phyloP scores from a whole-genome alignment of 1,139 yeast species.

The Hanseniaspora sp. region DNA sequence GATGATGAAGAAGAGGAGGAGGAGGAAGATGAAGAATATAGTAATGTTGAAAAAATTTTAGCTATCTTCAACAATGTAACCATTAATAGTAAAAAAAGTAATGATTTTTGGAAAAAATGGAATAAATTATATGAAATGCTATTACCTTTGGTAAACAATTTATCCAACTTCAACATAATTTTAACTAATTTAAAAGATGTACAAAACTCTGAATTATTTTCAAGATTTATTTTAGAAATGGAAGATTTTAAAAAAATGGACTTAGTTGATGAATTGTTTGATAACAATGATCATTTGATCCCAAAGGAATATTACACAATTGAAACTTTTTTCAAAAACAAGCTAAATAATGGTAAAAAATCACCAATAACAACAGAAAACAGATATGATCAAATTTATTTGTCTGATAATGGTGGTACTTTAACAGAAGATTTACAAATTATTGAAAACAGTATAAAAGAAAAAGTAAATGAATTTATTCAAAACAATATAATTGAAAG shows the following conservation, averaged over 20 bases:
- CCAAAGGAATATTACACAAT: background rate
- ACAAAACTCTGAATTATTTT: background rate
- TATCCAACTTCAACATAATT: slow-evolving; percentile 1
- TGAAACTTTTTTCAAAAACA: background rate
- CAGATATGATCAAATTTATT: background rate
- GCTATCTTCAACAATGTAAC: slow-evolving; percentile 1
- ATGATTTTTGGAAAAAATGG: slow-evolving; percentile 15
- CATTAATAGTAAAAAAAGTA: slow-evolving; percentile 9
- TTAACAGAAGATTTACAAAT: background rate
- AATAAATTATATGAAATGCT: background rate
- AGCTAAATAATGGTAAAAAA: background rate
- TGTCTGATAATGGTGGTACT: background rate
- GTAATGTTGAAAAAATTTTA: background rate
- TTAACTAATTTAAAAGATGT: background rate
- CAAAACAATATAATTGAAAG: background rate
- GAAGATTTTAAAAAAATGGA: background rate
- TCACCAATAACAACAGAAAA: background rate
- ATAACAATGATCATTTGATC: background rate
- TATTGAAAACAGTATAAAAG: background rate
- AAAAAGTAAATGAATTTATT: background rate
- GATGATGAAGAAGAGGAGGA: background rate
- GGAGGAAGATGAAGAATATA: background rate
- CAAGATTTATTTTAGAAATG: background rate
- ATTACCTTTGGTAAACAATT: slow-evolving; percentile 3
- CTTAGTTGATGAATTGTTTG: background rate